Evolutionary conservation across 1,284 basidiomycete species (phyloP).

Genomic region (Tilletia caries): DNA sequence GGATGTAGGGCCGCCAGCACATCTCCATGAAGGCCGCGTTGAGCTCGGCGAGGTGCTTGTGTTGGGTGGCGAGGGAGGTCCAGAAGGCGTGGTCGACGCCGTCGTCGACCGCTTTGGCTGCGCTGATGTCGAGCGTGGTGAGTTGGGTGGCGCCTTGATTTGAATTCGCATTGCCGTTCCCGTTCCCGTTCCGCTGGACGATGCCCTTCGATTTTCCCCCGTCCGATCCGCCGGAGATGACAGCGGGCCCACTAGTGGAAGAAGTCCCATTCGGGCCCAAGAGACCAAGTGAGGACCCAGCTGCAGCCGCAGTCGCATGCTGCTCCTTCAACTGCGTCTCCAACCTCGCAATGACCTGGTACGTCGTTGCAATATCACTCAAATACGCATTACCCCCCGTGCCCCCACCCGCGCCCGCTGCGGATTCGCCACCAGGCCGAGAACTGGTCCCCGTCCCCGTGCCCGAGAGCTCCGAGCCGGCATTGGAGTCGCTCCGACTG

Average conservation of each 20-base stretch:
- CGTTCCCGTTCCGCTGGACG: constrained; percentile 19
- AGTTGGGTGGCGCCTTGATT: neutral
- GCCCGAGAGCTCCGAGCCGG: neutral
- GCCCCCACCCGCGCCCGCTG: neutral
- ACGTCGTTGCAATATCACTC: constrained; percentile 72
- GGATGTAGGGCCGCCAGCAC: constrained; percentile 78
- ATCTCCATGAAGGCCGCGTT: constrained; percentile 83
- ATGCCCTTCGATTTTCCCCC: constrained; percentile 6
- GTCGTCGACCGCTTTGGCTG: constrained; percentile 1
- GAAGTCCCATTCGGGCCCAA: neutral
- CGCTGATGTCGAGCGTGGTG: neutral
- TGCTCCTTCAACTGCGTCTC: constrained; percentile 68
- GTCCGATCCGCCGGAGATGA: neutral
- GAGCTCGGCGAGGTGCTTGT: constrained; percentile 72
- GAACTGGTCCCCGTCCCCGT: neutral
- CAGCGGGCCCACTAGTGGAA: no score
- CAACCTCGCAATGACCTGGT: constrained; percentile 69
- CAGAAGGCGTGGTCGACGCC: constrained; percentile 33
- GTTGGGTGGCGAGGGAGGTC: constrained; percentile 29
- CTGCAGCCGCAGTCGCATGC: constrained; percentile 54
- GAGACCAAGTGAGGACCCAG: neutral
- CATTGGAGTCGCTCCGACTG: neutral
- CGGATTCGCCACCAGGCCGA: neutral
- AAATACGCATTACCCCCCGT: constrained; percentile 64
- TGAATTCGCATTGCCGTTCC: no score